These are phyloP conservation scores for Bjerkandera adusta DNA, from an alignment of 1,284 basidiomycete genomes.

Conservation along the genomic window DNA sequence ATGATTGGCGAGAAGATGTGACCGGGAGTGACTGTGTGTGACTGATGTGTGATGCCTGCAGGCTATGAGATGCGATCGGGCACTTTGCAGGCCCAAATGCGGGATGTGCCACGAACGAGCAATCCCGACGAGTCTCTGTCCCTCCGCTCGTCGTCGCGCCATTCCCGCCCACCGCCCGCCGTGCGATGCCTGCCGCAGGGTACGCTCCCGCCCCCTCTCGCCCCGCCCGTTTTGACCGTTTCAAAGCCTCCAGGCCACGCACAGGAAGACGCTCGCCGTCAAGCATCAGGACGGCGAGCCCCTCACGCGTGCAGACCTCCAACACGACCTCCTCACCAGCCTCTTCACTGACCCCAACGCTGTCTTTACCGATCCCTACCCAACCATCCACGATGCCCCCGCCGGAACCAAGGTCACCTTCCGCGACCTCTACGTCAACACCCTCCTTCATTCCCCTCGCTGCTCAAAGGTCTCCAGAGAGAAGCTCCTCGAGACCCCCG, in stretches of 20 bases:
- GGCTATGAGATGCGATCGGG: conserved; percentile 33
- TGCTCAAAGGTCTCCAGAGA: conserved; percentile 87
- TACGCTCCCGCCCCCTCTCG: neutral
- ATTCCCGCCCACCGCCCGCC: conserved; percentile 14
- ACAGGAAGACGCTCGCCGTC: conserved; percentile 73
- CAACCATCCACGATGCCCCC: conserved; percentile 37
- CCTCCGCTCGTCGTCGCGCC: conserved; percentile 5
- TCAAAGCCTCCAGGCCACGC: conserved; percentile 50
- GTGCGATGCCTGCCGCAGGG: conserved; percentile 19
- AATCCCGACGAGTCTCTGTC: conserved; percentile 7
- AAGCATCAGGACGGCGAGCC: conserved; percentile 78
- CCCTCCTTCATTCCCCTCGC: conserved; percentile 75
- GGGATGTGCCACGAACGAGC: conserved; percentile 25
- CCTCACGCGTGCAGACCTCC: conserved; percentile 77
- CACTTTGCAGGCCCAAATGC: conserved; percentile 26
- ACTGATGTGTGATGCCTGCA: conserved; percentile 24
- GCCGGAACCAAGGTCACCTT: conserved; percentile 66
- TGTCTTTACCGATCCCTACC: conserved; percentile 69
- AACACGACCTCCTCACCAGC: conserved; percentile 79
- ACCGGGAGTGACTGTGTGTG: conserved; percentile 16
- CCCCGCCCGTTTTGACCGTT: conserved; percentile 16
- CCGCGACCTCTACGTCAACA: conserved; percentile 81
- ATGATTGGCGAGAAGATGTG: no score
- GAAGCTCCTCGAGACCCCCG: conserved; percentile 77
- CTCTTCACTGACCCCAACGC: conserved; percentile 71